These are phyloP conservation scores for Murraya koenigii DNA, from an alignment of 345 rosid species.

Conservation along the genomic window DNA sequence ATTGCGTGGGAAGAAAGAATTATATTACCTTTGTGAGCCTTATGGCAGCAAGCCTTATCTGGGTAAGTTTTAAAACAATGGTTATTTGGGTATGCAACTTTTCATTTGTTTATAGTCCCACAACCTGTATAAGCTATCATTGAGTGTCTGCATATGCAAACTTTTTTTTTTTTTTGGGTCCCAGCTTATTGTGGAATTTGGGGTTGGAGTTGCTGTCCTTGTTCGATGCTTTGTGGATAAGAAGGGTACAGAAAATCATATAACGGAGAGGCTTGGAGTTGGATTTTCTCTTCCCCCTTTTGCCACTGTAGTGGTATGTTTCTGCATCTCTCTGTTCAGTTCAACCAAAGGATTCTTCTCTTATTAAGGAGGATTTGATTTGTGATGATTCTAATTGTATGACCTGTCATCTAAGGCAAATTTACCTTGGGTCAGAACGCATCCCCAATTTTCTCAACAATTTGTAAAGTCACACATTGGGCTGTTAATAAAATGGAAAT, in stretches of 20 bases:
- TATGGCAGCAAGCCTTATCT: constrained; percentile 79
- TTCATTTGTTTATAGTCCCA: constrained; percentile 1
- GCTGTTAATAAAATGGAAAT: neutral
- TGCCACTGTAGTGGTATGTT: constrained; percentile 69
- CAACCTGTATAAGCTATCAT: neutral
- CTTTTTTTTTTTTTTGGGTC: neutral
- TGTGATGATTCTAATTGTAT: neutral
- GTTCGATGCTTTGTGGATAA: constrained; percentile 81
- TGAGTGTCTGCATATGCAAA: neutral
- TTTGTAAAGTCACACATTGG: neutral
- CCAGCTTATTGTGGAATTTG: constrained; percentile 86
- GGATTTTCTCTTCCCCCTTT: constrained; percentile 85
- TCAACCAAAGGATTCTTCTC: neutral
- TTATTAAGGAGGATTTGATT: neutral
- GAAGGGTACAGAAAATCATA: constrained; percentile 67
- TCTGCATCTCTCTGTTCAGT: constrained; percentile 12
- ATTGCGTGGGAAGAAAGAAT: constrained; percentile 90
- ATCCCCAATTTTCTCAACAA: neutral
- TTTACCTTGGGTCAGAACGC: neutral
- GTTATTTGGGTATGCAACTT: neutral
- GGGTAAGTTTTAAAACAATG: constrained; percentile 53
- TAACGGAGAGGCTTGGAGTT: constrained; percentile 71
- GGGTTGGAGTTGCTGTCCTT: constrained; percentile 83
- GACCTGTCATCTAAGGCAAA: neutral
- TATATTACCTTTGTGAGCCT: constrained; percentile 85